phyloP scores from a whole-genome alignment of 2,329 filamentous ascomycete genomes.

The Penicillium paneum region DNA sequence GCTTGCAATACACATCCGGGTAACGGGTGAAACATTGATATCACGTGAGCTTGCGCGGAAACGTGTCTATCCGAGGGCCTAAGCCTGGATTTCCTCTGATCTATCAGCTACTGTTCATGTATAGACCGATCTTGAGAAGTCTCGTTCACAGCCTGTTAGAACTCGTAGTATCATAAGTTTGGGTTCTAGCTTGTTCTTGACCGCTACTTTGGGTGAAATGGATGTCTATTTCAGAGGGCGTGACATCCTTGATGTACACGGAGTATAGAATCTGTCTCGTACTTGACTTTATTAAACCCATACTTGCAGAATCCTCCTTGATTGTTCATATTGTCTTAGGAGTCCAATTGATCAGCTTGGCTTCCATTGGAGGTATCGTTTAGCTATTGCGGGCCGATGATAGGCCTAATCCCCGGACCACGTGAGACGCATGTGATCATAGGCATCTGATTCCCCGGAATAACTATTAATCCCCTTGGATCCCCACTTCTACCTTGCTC shows the following conservation, averaged over 20 bases:
- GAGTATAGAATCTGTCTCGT: not conserved
- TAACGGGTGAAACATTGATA: not conserved
- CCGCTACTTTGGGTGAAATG: not conserved
- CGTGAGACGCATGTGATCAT: slow-evolving; percentile 1
- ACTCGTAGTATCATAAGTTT: not conserved
- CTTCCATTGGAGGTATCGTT: not conserved
- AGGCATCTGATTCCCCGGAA: slow-evolving; percentile 3
- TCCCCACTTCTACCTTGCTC: slow-evolving; percentile 8
- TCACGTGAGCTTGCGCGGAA: not conserved
- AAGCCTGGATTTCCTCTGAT: slow-evolving; percentile 13
- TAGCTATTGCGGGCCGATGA: slow-evolving; percentile 4
- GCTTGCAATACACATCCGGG: not conserved
- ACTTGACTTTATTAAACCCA: not conserved
- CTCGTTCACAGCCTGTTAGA: not conserved
- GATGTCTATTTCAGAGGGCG: not conserved
- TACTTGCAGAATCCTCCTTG: not conserved
- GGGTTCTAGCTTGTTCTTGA: not conserved
- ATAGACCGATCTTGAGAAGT: no score
- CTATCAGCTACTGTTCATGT: no score
- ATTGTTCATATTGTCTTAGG: not conserved
- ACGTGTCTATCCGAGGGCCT: slow-evolving; percentile 14
- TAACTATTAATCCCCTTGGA: slow-evolving; percentile 3
- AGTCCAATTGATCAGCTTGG: not conserved
- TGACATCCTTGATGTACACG: not conserved
- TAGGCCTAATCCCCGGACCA: not conserved